A percentile compares a stretch with the other conserved stretches of the same genome.
Conservation (phyloP, 2,329 filamentous ascomycete species). For the Epichloe brachyelytri region DNA sequence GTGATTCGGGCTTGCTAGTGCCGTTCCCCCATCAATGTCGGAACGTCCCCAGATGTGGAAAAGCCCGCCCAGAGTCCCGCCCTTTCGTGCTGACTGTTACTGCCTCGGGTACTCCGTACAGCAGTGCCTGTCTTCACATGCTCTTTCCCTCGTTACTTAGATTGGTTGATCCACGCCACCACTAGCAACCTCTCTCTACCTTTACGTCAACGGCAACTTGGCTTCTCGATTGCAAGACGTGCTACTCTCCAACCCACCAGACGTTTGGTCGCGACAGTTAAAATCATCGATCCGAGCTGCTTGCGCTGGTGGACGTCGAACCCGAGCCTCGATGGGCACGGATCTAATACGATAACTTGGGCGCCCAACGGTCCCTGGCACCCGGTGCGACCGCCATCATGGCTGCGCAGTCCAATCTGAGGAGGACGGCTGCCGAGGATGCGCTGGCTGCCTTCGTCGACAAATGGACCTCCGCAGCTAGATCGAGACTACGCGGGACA, state of each 20-base stretch:
- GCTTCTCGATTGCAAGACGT: neutral
- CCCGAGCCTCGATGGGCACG: neutral
- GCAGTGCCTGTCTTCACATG: slow-evolving; percentile 4
- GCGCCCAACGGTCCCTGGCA: neutral
- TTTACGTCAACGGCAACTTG: neutral
- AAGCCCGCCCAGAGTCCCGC: too few species aligned
- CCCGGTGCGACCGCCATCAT: slow-evolving; percentile 31
- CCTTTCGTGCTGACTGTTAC: neutral
- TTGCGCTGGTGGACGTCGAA: neutral
- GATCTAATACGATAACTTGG: neutral
- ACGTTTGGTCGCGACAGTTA: neutral
- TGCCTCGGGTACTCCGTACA: slow-evolving; percentile 5
- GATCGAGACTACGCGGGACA: slow-evolving; percentile 44
- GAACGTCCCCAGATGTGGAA: too few species aligned
- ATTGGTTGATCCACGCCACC: neutral
- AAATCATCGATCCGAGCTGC: neutral
- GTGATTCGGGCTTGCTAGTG: too few species aligned
- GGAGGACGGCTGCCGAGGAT: slow-evolving; percentile 50
- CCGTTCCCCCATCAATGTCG: too few species aligned
- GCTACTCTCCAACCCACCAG: neutral
- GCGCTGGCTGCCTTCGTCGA: slow-evolving; percentile 51
- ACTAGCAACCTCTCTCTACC: neutral
- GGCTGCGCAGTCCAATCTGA: slow-evolving; percentile 80
- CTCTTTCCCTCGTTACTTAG: neutral
- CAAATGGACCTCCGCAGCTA: slow-evolving; percentile 42